Evolutionary conservation across 2,329 filamentous ascomycete genomes (phyloP).

Genomic region (Ceratocystis lukuohia): DNA sequence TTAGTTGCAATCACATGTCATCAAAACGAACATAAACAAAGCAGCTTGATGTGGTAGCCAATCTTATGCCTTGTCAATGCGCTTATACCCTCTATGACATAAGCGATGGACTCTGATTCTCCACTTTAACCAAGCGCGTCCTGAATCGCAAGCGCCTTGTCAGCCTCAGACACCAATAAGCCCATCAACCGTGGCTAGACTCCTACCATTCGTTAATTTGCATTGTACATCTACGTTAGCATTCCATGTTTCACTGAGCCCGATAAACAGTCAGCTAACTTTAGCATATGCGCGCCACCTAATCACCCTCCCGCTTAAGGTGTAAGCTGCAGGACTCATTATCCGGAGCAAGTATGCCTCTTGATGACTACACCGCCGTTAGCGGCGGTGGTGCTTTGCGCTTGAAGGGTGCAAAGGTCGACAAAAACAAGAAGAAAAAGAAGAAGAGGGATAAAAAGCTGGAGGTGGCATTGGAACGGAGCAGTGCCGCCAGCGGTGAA

Average conservation of each 20-base stretch:
- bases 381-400: constrained; percentile 63
- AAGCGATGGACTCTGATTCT: neutral
- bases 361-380: constrained; percentile 57
- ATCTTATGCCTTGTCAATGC: neutral
- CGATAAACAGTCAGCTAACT: neutral
- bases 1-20: neutral
- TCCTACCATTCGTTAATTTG: neutral
- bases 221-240: neutral
- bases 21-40: neutral
- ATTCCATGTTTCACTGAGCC: neutral
- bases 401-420: constrained; percentile 61
- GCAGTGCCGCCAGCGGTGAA: neutral
- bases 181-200: neutral
- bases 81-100: neutral
- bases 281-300: neutral
- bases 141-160: neutral
- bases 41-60: neutral
- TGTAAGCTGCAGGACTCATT: neutral
- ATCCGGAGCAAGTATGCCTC: constrained; percentile 40
- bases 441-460: constrained; percentile 31
- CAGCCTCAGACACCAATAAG: neutral
- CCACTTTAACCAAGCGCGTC: neutral
- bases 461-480: constrained; percentile 31
- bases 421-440: constrained; percentile 54
- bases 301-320: neutral